Percentiles rank a stretch among this genome's conserved stretches.
Evolutionary conservation across 2,329 filamentous ascomycete species (phyloP).

Genomic region (Calonectria pseudoturangicola): DNA sequence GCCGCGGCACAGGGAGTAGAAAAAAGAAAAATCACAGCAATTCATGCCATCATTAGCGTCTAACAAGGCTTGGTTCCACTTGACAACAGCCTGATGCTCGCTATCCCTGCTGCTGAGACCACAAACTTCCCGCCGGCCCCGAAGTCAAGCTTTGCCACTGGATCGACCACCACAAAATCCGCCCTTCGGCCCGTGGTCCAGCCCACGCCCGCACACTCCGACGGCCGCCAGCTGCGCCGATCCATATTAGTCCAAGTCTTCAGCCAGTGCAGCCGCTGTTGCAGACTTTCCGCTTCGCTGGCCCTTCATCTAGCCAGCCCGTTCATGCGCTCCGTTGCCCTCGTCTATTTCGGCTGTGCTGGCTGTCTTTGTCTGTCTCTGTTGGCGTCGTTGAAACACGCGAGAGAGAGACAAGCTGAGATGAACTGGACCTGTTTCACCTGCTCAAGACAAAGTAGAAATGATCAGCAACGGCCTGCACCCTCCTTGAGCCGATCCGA

Average conservation of each 20-base stretch:
- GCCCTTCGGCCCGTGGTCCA: constrained; percentile 30
- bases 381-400: constrained; percentile 27
- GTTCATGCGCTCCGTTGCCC: not conserved
- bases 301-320: not conserved
- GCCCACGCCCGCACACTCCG: constrained; percentile 31
- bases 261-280: constrained; percentile 3
- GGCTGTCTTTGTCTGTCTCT: not conserved
- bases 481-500: constrained; percentile 29
- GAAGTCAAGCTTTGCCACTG: constrained; percentile 47
- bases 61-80: constrained; percentile 32
- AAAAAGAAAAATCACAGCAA: constrained; percentile 8
- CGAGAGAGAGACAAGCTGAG: not conserved
- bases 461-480: constrained; percentile 27
- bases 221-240: constrained; percentile 25
- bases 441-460: constrained; percentile 18
- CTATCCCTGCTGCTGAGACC: constrained; percentile 25
- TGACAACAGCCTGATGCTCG: not conserved
- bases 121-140: constrained; percentile 47
- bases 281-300: not conserved
- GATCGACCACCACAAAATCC: constrained; percentile 27
- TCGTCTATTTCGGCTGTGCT: not conserved
- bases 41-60: constrained; percentile 24
- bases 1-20: not conserved
- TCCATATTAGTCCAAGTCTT: constrained; percentile 20
- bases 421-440: constrained; percentile 14